A percentile compares a stretch with the other conserved stretches of the same genome.
phyloP scores from a whole-genome alignment of 1,284 basidiomycete genomes.

The Sphaerobolus stellatus region DNA sequence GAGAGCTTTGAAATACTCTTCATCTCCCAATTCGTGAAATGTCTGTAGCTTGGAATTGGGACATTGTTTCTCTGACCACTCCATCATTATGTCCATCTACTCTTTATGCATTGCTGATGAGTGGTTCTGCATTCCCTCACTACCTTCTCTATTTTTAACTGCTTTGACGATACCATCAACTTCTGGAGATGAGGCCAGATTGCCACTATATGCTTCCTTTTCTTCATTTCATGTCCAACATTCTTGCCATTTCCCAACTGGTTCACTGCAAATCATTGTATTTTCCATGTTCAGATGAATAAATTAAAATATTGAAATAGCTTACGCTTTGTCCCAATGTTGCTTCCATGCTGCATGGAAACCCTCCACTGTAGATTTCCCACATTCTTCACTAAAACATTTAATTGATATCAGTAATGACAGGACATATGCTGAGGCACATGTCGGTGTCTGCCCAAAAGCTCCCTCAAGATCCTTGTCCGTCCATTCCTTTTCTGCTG shows the following conservation, averaged over 20 bases:
- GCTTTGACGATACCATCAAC: slow-evolving; percentile 21
- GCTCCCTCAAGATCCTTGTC: slow-evolving; percentile 19
- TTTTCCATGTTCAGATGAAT: slow-evolving; percentile 16
- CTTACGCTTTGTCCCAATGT: slow-evolving; percentile 32
- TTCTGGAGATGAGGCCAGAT: slow-evolving; percentile 24
- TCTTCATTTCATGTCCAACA: slow-evolving; percentile 22
- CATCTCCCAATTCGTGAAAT: too few species aligned
- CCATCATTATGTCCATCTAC: slow-evolving; percentile 27
- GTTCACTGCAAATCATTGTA: neutral
- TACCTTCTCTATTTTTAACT: slow-evolving; percentile 20
- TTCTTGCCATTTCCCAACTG: slow-evolving; percentile 23
- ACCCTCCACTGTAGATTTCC: slow-evolving; percentile 18
- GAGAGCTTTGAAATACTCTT: too few species aligned
- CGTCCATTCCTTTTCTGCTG: neutral
- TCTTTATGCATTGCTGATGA: slow-evolving; percentile 31
- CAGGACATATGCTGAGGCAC: slow-evolving; percentile 24
- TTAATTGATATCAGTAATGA: slow-evolving; percentile 28
- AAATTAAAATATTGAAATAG: neutral
- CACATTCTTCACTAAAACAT: slow-evolving; percentile 21
- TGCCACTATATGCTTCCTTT: slow-evolving; percentile 22
- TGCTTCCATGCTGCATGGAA: slow-evolving; percentile 27
- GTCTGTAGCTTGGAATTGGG: too few species aligned
- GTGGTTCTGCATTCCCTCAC: slow-evolving; percentile 23
- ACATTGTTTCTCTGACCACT: too few species aligned
- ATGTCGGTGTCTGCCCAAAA: slow-evolving; percentile 26